phyloP scores from a whole-genome alignment of 2,329 filamentous ascomycete species.

The Cladophialophora immunda region DNA sequence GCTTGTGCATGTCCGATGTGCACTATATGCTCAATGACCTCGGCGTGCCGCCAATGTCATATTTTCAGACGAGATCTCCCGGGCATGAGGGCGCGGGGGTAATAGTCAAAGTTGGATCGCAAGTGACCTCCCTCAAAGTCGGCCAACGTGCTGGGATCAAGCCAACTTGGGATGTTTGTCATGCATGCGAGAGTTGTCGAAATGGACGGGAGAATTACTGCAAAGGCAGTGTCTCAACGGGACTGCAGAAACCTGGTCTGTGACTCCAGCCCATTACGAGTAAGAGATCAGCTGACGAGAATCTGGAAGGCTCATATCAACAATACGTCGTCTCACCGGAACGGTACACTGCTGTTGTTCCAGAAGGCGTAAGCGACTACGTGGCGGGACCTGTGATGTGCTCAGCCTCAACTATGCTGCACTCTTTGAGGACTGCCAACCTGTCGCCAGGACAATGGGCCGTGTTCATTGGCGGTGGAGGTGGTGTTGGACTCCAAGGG shows the following conservation, averaged over 20 bases:
- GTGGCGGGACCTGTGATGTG: conserved; percentile 69
- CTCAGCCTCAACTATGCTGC: conserved; percentile 65
- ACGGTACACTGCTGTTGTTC: conserved; percentile 53
- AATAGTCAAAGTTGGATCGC: conserved; percentile 64
- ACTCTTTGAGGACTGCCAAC: conserved; percentile 61
- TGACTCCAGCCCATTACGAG: neutral
- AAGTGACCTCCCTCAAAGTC: conserved; percentile 62
- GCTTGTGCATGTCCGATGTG: conserved; percentile 65
- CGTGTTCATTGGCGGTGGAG: conserved; percentile 64
- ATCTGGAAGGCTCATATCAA: conserved; percentile 60
- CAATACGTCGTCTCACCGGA: conserved; percentile 67
- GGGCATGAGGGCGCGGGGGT: conserved; percentile 67
- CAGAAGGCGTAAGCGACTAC: conserved; percentile 58
- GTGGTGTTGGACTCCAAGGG: conserved; percentile 66
- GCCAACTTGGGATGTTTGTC: conserved; percentile 61
- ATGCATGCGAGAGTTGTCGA: conserved; percentile 61
- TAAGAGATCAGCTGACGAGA: neutral
- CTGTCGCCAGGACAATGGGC: conserved; percentile 63
- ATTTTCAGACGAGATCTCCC: conserved; percentile 54
- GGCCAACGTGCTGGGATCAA: conserved; percentile 64
- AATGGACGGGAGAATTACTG: conserved; percentile 64
- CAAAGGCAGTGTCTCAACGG: conserved; percentile 54
- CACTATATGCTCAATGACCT: conserved; percentile 67
- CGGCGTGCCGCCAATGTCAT: conserved; percentile 56
- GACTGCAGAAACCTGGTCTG: conserved; percentile 45